Base-by-base conservation (phyloP, 129 eudicot species). In the Scalesia atractyloides region DNA sequence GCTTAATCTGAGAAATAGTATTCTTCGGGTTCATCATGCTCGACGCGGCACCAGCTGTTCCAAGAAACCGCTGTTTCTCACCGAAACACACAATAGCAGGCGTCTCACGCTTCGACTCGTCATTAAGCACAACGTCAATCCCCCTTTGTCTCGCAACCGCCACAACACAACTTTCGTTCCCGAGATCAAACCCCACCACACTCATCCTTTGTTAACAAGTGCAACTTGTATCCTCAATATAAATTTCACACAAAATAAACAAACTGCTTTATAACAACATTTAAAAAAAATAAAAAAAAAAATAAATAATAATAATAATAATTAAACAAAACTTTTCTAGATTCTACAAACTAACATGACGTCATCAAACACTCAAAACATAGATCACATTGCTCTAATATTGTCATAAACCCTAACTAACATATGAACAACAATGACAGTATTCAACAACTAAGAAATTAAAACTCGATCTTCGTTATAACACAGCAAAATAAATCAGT, bases 101-200 rank as follows among this genome's bases (percentile, higher is more conserved):
- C 43, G 98, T 92, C 82, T 92, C 91, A 15, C 96, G 86, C 46
- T 86, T 92, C 11, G 97, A 92, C 69, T 89, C 96, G 20, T 89
- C 97, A 53, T 92, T 92, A 57, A 92, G 89, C 34, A 89, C 96
- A 52, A 92, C 91, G 71, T 92, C 96, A 34, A 92, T 92, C 0
- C 97, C 97, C 47, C 98, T 80, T 62, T 92, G 98, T 70, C 98
- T 83, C 44, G 98, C 98, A 76, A 92, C 96, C 9, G 98, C 96
- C 63, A 92, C 98, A 16, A 92, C 98, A 30, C 96, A 75, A 46
- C 92, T 92, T 82, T 92, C 98, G 44, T 89, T 92, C 33, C 98
- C 96, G 72, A 92, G 81, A 79, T 89, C 98, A 86, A 92, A 89
- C 54, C 98, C 98, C 0, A 92, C 96, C 76, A 92, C 96, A 54